phyloP scores from a whole-genome alignment of 2,329 filamentous ascomycete species.

The Trichoderma semiorbis region DNA sequence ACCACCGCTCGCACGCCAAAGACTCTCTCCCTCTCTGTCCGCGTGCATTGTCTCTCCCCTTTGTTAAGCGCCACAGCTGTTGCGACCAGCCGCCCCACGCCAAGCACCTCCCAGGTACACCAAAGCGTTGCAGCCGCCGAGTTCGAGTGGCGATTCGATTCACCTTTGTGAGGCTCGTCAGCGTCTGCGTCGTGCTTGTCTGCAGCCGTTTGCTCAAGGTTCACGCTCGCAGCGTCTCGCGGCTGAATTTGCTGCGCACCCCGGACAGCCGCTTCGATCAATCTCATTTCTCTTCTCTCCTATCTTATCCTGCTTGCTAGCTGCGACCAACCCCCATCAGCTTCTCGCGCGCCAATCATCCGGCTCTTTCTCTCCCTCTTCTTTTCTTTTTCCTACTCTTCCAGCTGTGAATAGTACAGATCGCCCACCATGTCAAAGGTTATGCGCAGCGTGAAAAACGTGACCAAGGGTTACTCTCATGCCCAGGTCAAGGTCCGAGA shows the following conservation, averaged over 20 bases:
- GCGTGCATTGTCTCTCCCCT: constrained; percentile 2
- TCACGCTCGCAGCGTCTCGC: not conserved
- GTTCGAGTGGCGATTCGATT: constrained; percentile 7
- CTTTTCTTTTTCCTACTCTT: not conserved
- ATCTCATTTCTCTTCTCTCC: constrained; percentile 9
- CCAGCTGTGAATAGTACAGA: not conserved
- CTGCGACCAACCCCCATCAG: constrained; percentile 2
- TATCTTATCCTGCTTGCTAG: constrained; percentile 8
- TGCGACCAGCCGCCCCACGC: constrained; percentile 18
- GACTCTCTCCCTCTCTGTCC: not conserved
- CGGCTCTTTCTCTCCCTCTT: not conserved
- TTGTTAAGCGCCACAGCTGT: constrained; percentile 14
- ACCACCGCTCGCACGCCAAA: not conserved
- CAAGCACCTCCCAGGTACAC: not conserved
- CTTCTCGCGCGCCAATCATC: not conserved
- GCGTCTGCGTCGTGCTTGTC: not conserved
- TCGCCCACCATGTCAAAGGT: constrained; percentile 81
- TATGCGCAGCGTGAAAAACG: constrained; percentile 96
- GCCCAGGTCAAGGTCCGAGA: constrained; percentile 98
- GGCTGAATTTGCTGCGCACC: constrained; percentile 6
- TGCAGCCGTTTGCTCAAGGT: not conserved
- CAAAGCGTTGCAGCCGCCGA: not conserved
- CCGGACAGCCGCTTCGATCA: not conserved
- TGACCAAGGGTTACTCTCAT: constrained; percentile 96
- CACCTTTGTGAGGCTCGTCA: not conserved